These are phyloP conservation scores for Tylopilus plumbeoviolaceoides DNA, from an alignment of 768 basidiomycete species.

Conservation along the genomic window DNA sequence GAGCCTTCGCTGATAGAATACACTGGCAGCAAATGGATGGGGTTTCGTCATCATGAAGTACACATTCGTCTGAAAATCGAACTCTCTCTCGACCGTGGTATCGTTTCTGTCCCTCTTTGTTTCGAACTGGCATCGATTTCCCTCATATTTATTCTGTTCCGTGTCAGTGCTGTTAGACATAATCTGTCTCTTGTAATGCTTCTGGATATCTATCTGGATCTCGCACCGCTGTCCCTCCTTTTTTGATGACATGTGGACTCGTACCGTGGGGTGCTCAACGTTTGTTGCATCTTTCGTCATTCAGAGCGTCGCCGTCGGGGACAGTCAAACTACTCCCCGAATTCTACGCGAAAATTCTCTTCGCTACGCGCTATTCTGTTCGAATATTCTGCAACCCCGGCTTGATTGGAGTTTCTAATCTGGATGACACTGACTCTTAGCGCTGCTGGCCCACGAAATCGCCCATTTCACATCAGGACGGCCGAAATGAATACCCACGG, in stretches of 20 bases:
- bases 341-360: slow-evolving; percentile 4
- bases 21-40: slow-evolving; percentile 10
- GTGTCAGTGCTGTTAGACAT: slow-evolving; percentile 5
- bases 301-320: neutral
- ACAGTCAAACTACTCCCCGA: neutral
- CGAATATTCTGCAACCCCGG: slow-evolving; percentile 2
- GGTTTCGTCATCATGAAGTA: slow-evolving; percentile 9
- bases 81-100: slow-evolving; percentile 10
- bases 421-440: neutral
- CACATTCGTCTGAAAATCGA: neutral
- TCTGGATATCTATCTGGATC: neutral
- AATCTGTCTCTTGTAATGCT: slow-evolving; percentile 3
- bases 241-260: neutral
- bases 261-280: neutral
- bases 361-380: slow-evolving; percentile 1
- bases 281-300: slow-evolving; percentile 8
- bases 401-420: slow-evolving; percentile 2
- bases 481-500: neutral
- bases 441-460: slow-evolving; percentile 1
- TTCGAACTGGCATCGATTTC: neutral
- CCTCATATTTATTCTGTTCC: slow-evolving; percentile 4
- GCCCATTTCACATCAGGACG: slow-evolving; percentile 1
- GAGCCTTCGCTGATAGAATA: slow-evolving; percentile 9
- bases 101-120: slow-evolving; percentile 1
- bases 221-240: neutral